Evolutionary conservation across 2,329 filamentous ascomycete species (phyloP), one percentile per base, ranked within the genome.

Genomic region (Xylaria sp.): DNA sequence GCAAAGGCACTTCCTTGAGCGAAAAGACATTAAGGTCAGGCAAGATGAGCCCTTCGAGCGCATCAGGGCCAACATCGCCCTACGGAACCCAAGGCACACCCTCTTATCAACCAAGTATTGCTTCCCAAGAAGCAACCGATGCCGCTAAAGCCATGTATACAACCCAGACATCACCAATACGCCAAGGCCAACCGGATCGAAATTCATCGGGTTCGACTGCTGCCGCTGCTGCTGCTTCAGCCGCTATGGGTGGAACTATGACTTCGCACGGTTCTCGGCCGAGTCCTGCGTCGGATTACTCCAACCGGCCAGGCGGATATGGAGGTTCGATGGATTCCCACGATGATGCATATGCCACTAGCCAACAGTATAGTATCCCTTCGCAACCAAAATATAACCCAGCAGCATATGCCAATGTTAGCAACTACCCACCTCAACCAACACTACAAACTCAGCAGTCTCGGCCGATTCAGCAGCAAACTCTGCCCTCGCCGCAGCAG

Each of bases 351-450:
- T 75, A 74, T 49, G 65, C 68, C 31, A 61, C 64, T 6, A 60
- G 61, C 29, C 70, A 70, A 25, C 65, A 57, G n/a, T 74, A 75
- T 53, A 70, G 68, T 54, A 57, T 68, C 27, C 70, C 72, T 41
- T 69, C 72, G 64, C 86, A 89, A 67, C 81, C 87, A 40, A 87
- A 86, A 68, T 95, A 95, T 74, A 91, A 95, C 73, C 91, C 91
- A 27, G 87, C 86, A 23, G 89, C 89, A 65, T 95, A 93, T 74
- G 90, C 88, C 61, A 86, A 83, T 71, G 83, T 87, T 68, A 83
- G 80, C 70, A 80, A 76, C 54, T 87, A 83, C 67, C 77, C 75
- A 44, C 70, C 66, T 58, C 77, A 76, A 52, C 78, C 79, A 43
- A 79, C 80, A 62, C 72, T 77, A 48, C 71, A 73, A 25, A 74